These are phyloP conservation scores for Aspergillus hortae DNA, from an alignment of 2,329 filamentous ascomycete genomes.

Conservation along the genomic window DNA sequence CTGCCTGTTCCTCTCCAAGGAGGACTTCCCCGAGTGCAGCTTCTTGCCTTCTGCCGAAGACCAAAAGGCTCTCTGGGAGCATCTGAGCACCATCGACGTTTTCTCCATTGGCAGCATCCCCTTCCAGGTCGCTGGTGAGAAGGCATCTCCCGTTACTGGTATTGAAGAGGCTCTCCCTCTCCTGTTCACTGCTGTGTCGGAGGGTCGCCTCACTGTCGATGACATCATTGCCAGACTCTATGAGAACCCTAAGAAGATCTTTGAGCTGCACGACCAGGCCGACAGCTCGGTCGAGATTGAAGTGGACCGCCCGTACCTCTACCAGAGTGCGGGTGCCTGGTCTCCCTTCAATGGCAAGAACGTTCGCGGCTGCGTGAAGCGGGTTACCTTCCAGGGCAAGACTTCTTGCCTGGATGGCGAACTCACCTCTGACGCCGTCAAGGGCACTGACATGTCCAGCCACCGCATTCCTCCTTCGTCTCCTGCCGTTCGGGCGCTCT, in stretches of 20 bases:
- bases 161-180: slow-evolving; percentile 72
- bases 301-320: slow-evolving; percentile 66
- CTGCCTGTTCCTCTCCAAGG: slow-evolving; percentile 69
- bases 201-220: slow-evolving; percentile 69
- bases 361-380: slow-evolving; percentile 67
- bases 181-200: slow-evolving; percentile 70
- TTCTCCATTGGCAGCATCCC: slow-evolving; percentile 77
- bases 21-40: slow-evolving; percentile 65
- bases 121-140: slow-evolving; percentile 65
- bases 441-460: slow-evolving; percentile 72
- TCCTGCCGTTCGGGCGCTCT: slow-evolving; percentile 53
- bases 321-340: slow-evolving; percentile 55
- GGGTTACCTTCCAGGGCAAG: slow-evolving; percentile 71
- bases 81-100: slow-evolving; percentile 69
- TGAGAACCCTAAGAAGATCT: slow-evolving; percentile 76
- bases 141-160: slow-evolving; percentile 59
- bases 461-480: slow-evolving; percentile 54
- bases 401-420: slow-evolving; percentile 73
- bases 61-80: slow-evolving; percentile 70
- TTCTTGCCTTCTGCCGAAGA: slow-evolving; percentile 65
- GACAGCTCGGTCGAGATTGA: slow-evolving; percentile 71
- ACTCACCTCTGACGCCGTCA: slow-evolving; percentile 52
- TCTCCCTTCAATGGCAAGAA: slow-evolving; percentile 69
- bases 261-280: slow-evolving; percentile 77
- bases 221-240: slow-evolving; percentile 69